Evolutionary conservation across 2,329 filamentous ascomycete species (phyloP).

Genomic region (Thielaviopsis musarum): DNA sequence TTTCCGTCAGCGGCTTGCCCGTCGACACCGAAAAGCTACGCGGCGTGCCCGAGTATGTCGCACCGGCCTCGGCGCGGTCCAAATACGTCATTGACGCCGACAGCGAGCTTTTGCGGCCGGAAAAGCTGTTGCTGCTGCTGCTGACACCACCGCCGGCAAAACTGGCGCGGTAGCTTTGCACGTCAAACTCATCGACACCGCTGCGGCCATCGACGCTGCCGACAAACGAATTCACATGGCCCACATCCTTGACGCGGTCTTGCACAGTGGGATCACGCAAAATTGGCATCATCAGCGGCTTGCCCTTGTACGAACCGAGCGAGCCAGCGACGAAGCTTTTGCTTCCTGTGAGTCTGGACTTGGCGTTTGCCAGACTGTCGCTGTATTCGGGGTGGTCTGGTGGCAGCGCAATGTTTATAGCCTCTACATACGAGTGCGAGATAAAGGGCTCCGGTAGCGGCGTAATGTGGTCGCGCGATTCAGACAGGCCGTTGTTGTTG

Average conservation of each 20-base stretch:
- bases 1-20: conserved; percentile 10
- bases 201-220: conserved; percentile 35
- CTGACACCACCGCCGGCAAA: conserved; percentile 14
- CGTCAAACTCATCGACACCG: conserved; percentile 29
- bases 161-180: conserved; percentile 27
- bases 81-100: neutral
- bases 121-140: neutral
- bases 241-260: conserved; percentile 30
- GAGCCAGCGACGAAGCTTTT: conserved; percentile 23
- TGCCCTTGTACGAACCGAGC: conserved; percentile 37
- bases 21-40: conserved; percentile 3
- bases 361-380: conserved; percentile 7
- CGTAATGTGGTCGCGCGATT: conserved; percentile 7
- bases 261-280: conserved; percentile 32
- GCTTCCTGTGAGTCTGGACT: conserved; percentile 19
- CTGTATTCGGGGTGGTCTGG: conserved; percentile 4
- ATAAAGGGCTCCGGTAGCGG: conserved; percentile 15
- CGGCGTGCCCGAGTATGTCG: neutral
- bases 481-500: neutral
- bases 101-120: neutral
- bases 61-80: neutral
- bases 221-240: conserved; percentile 33
- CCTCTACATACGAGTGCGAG: conserved; percentile 7
- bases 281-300: conserved; percentile 34
- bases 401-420: conserved; percentile 9